These are phyloP conservation scores for Rhodosporidiobolus sp. DNA, from an alignment of 768 basidiomycete genomes.

Conservation along the genomic window DNA sequence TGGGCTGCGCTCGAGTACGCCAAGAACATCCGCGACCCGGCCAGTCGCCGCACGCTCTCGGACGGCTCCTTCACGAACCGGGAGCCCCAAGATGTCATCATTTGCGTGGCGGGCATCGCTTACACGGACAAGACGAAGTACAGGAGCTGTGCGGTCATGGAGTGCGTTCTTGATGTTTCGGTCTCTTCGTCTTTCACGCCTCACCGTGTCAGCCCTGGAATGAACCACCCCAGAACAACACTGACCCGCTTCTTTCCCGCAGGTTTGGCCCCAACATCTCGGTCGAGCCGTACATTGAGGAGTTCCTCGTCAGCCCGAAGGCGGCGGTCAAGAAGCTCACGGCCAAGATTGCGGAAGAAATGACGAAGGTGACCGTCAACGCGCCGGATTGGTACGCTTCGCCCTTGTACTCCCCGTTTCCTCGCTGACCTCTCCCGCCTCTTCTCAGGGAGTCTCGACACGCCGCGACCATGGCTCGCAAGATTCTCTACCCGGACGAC, in stretches of 20 bases:
- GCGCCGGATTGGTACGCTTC: constrained; percentile 74
- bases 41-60: constrained; percentile 14
- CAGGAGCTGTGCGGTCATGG: constrained; percentile 70
- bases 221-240: too few relatives aligned
- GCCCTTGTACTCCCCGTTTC: background rate
- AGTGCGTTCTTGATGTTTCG: constrained; percentile 40
- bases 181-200: background rate
- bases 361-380: constrained; percentile 78
- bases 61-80: background rate
- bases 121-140: constrained; percentile 97
- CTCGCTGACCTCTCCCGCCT: background rate
- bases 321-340: constrained; percentile 84
- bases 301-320: constrained; percentile 72
- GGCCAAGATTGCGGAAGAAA: constrained; percentile 63
- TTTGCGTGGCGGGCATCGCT: constrained; percentile 58
- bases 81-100: constrained; percentile 35
- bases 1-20: constrained; percentile 93
- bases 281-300: constrained; percentile 67
- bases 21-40: constrained; percentile 62
- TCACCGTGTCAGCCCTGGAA: background rate
- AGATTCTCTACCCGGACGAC: constrained; percentile 86
- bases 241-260: background rate
- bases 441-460: constrained; percentile 78
- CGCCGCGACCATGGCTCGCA: constrained; percentile 84
- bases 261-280: constrained; percentile 76